Conservation (phyloP, 1,284 basidiomycete species). For the Ceratobasidium sp. region DNA sequence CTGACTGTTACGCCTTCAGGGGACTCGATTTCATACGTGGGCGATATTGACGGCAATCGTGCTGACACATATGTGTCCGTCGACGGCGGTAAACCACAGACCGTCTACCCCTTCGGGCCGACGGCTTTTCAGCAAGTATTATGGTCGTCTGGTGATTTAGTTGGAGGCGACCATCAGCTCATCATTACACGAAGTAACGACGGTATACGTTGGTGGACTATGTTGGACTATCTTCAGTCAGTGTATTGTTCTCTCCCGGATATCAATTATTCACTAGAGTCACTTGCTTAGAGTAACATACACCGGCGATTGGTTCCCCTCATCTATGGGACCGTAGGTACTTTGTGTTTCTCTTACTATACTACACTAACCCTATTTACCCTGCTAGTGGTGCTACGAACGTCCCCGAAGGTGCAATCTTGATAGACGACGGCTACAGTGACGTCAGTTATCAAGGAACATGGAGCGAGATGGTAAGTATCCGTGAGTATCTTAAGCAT, state of each 20-base stretch:
- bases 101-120: background rate
- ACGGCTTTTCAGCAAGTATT: background rate
- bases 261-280: too few species aligned
- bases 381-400: background rate
- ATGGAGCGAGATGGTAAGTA: background rate
- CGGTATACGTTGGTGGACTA: background rate
- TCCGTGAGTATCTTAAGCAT: too few species aligned
- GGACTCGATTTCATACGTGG: background rate
- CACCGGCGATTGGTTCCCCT: too few species aligned
- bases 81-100: background rate
- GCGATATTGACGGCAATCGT: background rate
- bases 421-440: conserved; percentile 5
- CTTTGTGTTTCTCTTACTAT: too few species aligned
- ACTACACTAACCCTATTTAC: too few species aligned
- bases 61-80: background rate
- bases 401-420: background rate
- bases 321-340: too few species aligned
- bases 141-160: background rate
- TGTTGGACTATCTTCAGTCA: background rate
- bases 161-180: conserved; percentile 9
- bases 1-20: background rate
- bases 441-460: conserved; percentile 2
- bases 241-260: background rate
- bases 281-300: too few species aligned
- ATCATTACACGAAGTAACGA: background rate